Base-by-base conservation (phyloP, 75 land plant genomes). In the Cryptomeria japonica region DNA sequence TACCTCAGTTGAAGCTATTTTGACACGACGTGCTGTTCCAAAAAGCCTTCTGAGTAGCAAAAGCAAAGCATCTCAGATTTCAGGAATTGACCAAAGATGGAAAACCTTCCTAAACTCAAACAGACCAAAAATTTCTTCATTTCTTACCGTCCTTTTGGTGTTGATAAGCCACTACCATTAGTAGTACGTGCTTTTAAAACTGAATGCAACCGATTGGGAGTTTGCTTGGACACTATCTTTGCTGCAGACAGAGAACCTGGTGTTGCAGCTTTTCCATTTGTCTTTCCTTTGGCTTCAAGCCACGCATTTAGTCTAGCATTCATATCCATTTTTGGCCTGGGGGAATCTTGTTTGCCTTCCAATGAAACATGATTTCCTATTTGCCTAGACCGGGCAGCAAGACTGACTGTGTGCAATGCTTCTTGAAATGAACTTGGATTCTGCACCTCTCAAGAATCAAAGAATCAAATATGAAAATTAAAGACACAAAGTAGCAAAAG, bases 311-410 rank as follows among this genome's bases (percentile, higher is more conserved):
- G 88, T 88, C 94, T 96, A 55, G 92, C 93, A 76, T 93, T 95
- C 99, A 97, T 97, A 75, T 95, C 94, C 79, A 96, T 84, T 82
- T 96, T 95, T 14, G 39, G 89, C 41, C 83, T 88, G 73, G 94
- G 92, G 49, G 89, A 90, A 3, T 89, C 91, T 51, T 90, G 85
- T 41, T 94, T 93, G 10, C 77, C 83, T 8, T 87, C 89, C 58
- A 92, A 82, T 6, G 91, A 61, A 83, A 91, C 90, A 87, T 53
- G 92, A 75, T 94, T 96, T 7, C 92, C 90, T 61, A 97, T 88
- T n/a, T 96, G 96, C 16, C 99, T 89, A 0, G 96, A 95, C 34
- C 95, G 92, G 42, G 97, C 96, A 53, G 98, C 99, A 86, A 97
- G 90, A 87, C 96, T 96, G 31, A 97, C 94, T 4, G 99, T 96